Base-by-base conservation (phyloP, 1,284 basidiomycete genomes). In the Fomitopsis palustris region DNA sequence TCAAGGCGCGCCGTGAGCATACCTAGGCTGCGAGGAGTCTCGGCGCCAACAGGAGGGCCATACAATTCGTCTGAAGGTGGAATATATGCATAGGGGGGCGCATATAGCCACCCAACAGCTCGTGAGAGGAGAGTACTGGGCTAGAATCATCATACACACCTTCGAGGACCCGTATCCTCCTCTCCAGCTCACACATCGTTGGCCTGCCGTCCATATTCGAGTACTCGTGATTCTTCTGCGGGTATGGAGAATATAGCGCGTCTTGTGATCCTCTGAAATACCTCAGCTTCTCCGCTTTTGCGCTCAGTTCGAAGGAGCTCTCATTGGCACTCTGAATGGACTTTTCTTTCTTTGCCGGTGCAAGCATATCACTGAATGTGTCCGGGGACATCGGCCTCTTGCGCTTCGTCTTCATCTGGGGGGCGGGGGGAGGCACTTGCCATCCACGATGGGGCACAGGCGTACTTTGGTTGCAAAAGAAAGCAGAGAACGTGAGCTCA, bases 301-400 rank as follows among this genome's bases (percentile, higher is more conserved):
- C 68, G 57, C 72, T 77, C 52, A 81, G 66, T 49, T 79, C 78
- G 63, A 81, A 82, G 38, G 80, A 81, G 58, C 72, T 77, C 19
- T 78, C 74, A 59, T 81, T 77, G 52, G 74, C 62, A 27, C 74
- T 77, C 25, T 72, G 66, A 42, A 70, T 56, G 39, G 81, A 82
- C 53, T 72, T 70, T 42, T 72, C 73, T 56, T 75, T 74, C 61
- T 74, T 75, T 16, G 74, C 59, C 27, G 78, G 71, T 12, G 76
- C 79, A 16, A 64, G 65, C 23, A 82, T 67, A 60, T 78, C 78
- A 62, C 73, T 78, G 67, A 78, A 79, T 2, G 61, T 60, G 9
- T 58, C 57, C 14, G 59, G 35, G n/a, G 55, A 53, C 3, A 31
- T 27, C 45, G 62, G 39, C 12, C 52, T 23, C 54, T 58, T 55